A percentile compares a stretch with the other conserved stretches of the same genome.
phyloP scores from a whole-genome alignment of 1,139 yeast species.

The Taiozyma sp. region DNA sequence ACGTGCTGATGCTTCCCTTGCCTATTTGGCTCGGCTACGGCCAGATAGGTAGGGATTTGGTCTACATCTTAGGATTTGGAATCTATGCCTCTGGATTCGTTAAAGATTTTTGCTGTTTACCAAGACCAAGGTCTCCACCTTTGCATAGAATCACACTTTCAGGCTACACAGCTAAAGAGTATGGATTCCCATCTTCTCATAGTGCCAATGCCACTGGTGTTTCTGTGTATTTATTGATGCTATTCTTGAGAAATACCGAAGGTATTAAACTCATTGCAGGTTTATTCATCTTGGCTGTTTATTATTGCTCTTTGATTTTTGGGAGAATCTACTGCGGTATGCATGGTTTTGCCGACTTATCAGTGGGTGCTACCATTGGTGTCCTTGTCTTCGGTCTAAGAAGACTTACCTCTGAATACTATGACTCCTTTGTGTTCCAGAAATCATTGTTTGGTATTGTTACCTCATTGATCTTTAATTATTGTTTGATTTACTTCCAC shows the following conservation, averaged over 20 bases:
- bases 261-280: not conserved
- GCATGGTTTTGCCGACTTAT: conserved; percentile 87
- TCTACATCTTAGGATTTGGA: conserved; percentile 77
- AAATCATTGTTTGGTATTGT: conserved; percentile 33
- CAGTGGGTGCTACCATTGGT: conserved; percentile 65
- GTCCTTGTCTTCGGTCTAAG: conserved; percentile 39
- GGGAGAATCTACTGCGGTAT: conserved; percentile 95
- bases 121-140: conserved; percentile 92
- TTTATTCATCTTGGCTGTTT: conserved; percentile 26
- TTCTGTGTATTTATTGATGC: conserved; percentile 40
- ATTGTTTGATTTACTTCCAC: conserved; percentile 57
- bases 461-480: conserved; percentile 35
- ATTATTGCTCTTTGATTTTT: conserved; percentile 60
- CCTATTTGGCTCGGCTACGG: conserved; percentile 81
- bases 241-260: conserved; percentile 7
- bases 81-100: conserved; percentile 72
- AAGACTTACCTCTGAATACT: conserved; percentile 27
- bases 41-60: conserved; percentile 58
- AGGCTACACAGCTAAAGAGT: conserved; percentile 83
- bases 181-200: conserved; percentile 93
- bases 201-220: conserved; percentile 90
- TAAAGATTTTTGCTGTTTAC: conserved; percentile 84
- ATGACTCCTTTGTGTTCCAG: conserved; percentile 23
- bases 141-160: conserved; percentile 84
- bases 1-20: conserved; percentile 80